A percentile compares a stretch with the other conserved stretches of the same genome.
phyloP scores from a whole-genome alignment of 2,329 filamentous ascomycete genomes.

The Graphium sp. region DNA sequence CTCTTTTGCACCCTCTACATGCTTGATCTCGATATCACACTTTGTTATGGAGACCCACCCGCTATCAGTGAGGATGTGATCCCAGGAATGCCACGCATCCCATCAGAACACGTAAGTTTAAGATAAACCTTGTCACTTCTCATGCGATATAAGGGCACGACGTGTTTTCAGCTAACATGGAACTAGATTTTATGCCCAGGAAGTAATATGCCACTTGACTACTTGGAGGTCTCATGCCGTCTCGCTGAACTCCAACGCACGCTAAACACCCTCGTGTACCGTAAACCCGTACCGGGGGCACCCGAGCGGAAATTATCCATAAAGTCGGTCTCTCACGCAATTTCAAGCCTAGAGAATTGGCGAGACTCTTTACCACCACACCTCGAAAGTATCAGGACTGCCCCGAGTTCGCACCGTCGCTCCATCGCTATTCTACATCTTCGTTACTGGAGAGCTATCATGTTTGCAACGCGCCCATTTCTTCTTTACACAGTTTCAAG shows the following conservation, averaged over 20 bases:
- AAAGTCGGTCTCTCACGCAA: slow-evolving; percentile 6
- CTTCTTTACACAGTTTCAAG: slow-evolving; percentile 9
- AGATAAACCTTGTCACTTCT: neutral
- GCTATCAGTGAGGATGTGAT: slow-evolving; percentile 9
- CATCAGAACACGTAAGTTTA: slow-evolving; percentile 8
- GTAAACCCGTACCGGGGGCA: neutral
- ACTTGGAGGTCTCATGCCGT: slow-evolving; percentile 9
- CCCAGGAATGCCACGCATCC: slow-evolving; percentile 4
- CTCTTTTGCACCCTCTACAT: slow-evolving; percentile 11
- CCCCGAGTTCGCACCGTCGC: slow-evolving; percentile 9
- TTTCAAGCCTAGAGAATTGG: slow-evolving; percentile 8
- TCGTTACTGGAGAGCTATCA: slow-evolving; percentile 5
- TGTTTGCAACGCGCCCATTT: slow-evolving; percentile 8
- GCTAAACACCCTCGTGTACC: slow-evolving; percentile 5
- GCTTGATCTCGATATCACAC: slow-evolving; percentile 11
- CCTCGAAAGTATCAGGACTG: slow-evolving; percentile 8
- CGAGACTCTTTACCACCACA: slow-evolving; percentile 9
- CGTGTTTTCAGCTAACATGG: slow-evolving; percentile 2
- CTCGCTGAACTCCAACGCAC: slow-evolving; percentile 9
- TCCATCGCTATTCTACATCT: slow-evolving; percentile 10
- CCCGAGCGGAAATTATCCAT: slow-evolving; percentile 6
- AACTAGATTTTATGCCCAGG: slow-evolving; percentile 11
- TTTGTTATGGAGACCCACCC: slow-evolving; percentile 11
- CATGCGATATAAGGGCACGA: slow-evolving; percentile 1
- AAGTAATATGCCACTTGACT: slow-evolving; percentile 11